Evolutionary conservation across 208 protist genomes (phyloP).

Genomic region (Leptomonas pyrrhocoris): DNA sequence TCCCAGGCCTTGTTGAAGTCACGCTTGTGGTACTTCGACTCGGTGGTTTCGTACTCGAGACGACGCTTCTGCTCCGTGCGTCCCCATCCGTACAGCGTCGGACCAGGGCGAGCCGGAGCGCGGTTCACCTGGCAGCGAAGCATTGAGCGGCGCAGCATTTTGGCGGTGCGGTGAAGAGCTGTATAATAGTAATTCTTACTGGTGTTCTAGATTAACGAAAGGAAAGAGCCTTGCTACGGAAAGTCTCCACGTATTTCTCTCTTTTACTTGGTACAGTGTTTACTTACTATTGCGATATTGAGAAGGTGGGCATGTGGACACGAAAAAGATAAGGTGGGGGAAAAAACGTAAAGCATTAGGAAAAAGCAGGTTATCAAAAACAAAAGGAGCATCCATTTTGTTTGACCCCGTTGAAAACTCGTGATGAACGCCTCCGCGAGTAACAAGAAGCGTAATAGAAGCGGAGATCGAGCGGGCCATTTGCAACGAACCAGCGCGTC

Average conservation of each 20-base stretch:
- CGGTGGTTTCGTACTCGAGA: conserved; percentile 90
- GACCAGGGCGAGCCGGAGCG: conserved; percentile 81
- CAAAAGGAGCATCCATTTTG: too few relatives aligned
- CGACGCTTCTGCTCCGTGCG: conserved; percentile 91
- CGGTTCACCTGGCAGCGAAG: conserved; percentile 74
- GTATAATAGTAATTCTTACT: background rate
- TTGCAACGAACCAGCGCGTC: too few relatives aligned
- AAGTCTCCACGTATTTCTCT: background rate
- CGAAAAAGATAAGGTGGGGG: conserved; percentile 21
- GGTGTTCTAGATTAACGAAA: background rate
- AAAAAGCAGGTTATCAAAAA: background rate
- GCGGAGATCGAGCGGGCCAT: too few relatives aligned
- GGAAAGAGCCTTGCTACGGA: background rate
- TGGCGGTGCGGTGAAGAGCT: conserved; percentile 11
- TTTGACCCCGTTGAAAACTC: too few relatives aligned
- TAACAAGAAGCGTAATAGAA: background rate
- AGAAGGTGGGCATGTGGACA: background rate
- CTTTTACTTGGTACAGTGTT: background rate
- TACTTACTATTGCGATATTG: conserved; percentile 3
- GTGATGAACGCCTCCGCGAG: too few relatives aligned
- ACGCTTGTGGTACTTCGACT: conserved; percentile 91
- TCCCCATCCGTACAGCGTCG: conserved; percentile 90
- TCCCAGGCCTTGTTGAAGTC: conserved; percentile 94
- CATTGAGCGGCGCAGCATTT: conserved; percentile 82
- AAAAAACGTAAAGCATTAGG: conserved; percentile 4